Evolutionary conservation across 2,329 filamentous ascomycete species (phyloP).

Genomic region (Ophiostoma perfectum): DNA sequence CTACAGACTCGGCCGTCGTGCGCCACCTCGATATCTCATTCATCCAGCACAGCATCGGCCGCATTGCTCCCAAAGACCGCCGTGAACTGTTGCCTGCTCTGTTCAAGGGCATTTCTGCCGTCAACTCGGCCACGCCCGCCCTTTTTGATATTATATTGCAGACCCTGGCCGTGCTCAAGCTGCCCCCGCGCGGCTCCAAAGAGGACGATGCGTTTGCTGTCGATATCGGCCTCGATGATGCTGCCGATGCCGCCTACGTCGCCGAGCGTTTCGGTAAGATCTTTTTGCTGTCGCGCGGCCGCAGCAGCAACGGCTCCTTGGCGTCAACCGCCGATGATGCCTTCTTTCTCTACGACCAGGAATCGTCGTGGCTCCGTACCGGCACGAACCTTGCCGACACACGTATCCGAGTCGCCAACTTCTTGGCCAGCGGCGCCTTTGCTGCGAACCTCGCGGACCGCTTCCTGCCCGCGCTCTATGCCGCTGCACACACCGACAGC

Average conservation of each 20-base stretch:
- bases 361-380: constrained; percentile 58
- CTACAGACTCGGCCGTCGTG: constrained; percentile 65
- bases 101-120: constrained; percentile 59
- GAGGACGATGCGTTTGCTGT: constrained; percentile 67
- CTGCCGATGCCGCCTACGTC: constrained; percentile 66
- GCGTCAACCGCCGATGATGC: constrained; percentile 47
- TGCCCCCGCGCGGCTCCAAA: constrained; percentile 71
- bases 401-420: constrained; percentile 61
- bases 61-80: constrained; percentile 53
- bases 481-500: constrained; percentile 75
- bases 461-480: constrained; percentile 77
- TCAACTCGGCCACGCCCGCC: constrained; percentile 49
- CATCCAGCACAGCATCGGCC: constrained; percentile 70
- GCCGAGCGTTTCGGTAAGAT: constrained; percentile 72
- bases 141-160: constrained; percentile 81
- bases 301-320: not conserved
- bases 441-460: constrained; percentile 41
- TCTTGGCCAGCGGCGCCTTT: constrained; percentile 83
- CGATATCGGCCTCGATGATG: constrained; percentile 59
- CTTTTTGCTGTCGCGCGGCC: constrained; percentile 50
- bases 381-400: constrained; percentile 64
- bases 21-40: constrained; percentile 85
- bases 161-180: constrained; percentile 62
- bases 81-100: constrained; percentile 67
- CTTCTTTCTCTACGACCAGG: constrained; percentile 64